Base-by-base conservation (phyloP, 306 rosid species). In the Benincasa hispida region DNA sequence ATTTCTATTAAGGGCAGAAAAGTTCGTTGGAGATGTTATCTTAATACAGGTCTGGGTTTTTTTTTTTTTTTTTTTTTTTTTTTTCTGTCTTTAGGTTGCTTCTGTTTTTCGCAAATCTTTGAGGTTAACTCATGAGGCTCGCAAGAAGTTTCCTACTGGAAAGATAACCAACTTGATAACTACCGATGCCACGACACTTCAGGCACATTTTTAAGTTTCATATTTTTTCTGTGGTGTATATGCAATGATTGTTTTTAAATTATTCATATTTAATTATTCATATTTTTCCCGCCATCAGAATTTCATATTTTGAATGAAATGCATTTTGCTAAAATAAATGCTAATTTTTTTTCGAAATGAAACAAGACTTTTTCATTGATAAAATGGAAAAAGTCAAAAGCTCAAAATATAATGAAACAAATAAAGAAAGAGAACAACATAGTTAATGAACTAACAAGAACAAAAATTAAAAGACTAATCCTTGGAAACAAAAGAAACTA, bases 161-260 rank as follows among this genome's bases (percentile, higher is more conserved):
- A 56, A 56, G 61, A 56, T 56, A 56, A 56, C 61, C 61, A 56
- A 56, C 30, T 56, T 56, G 30, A 56, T 56, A 56, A 56, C 61
- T 22, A 56, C 61, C 30, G 61, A 56, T 22, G 61, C 61, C 10
- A 30, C 61, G 0, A 56, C 61, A 56, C 61, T 56, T 56, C 61
- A 56, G 61, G 61, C 61, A 56, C 28, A 3, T 56, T 56, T 51
- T 22, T 6, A 93, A 93, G 84, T 90, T 93, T 56, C 61, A 56
- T 55, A 53, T 53, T 53, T 53, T 53, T 5, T 51, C 57, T 51
- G 3, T 51, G 57, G 57, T 53, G 58, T n/a, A 53, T 51, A 53
- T 53, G 58, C 58, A 53, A 8, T 53, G 24, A 2, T 53, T 53
- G 58, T 19, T 53, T 53, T 6, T 53, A 18, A n/a, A 53, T 53